Conservation (phyloP, 202 grass and related monocot genomes). For the Setaria viridis region DNA sequence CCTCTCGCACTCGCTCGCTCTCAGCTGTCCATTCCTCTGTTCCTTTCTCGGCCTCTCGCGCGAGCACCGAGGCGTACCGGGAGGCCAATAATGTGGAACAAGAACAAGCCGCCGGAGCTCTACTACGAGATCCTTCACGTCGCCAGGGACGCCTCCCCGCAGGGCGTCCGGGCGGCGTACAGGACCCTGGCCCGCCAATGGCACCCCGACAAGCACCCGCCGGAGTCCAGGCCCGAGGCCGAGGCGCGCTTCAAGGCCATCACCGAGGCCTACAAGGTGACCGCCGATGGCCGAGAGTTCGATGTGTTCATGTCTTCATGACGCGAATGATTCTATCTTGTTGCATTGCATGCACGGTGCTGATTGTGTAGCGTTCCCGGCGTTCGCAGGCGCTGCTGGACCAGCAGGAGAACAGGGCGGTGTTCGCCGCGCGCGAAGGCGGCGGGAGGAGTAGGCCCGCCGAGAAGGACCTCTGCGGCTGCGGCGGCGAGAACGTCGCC, state of each 20-base stretch:
- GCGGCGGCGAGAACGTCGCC: background rate
- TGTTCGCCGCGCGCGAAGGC: constrained; percentile 37
- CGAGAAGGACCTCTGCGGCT: constrained; percentile 1
- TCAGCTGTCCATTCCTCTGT: background rate
- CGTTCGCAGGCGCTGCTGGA: constrained; percentile 66
- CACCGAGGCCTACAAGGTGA: constrained; percentile 91
- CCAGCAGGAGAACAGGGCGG: constrained; percentile 69
- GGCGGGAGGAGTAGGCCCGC: constrained; percentile 22
- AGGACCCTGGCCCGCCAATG: constrained; percentile 68
- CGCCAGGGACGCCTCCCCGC: constrained; percentile 63
- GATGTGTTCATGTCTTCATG: too few relatives aligned
- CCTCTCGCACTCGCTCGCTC: background rate
- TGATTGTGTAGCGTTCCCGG: background rate
- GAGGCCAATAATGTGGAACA: constrained; percentile 53
- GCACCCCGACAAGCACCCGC: constrained; percentile 98
- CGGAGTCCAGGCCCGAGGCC: constrained; percentile 69
- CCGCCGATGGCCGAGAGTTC: too few relatives aligned
- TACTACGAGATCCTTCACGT: constrained; percentile 80
- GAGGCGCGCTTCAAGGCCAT: constrained; percentile 89
- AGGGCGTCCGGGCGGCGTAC: constrained; percentile 79
- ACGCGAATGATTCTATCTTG: background rate
- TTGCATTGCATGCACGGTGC: background rate
- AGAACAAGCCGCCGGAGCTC: constrained; percentile 59
- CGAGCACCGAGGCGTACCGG: too few relatives aligned
- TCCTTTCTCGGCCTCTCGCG: background rate